Conservation (phyloP, 225 moss, liverwort and hornwort genomes). For the Bryum argenteum region DNA sequence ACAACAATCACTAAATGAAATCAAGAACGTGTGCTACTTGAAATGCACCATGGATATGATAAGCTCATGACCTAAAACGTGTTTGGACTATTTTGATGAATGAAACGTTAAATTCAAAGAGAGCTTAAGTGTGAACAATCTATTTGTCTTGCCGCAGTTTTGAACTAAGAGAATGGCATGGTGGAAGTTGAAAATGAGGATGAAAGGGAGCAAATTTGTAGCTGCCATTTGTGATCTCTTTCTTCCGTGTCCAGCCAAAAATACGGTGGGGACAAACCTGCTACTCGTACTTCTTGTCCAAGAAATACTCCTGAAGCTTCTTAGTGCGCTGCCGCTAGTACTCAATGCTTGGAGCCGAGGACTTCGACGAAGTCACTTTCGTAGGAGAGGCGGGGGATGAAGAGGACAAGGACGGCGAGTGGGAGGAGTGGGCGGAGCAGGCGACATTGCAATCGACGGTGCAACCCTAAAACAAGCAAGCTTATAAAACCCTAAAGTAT, state of each 20-base stretch:
- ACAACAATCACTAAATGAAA: background rate
- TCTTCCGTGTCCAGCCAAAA: slow-evolving; percentile 96
- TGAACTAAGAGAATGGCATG: too few relatives aligned
- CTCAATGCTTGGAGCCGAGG: slow-evolving; percentile 73
- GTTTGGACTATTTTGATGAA: too few relatives aligned
- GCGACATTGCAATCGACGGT: slow-evolving; percentile 69
- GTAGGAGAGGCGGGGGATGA: slow-evolving; percentile 27
- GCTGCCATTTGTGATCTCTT: slow-evolving; percentile 71
- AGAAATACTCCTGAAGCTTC: slow-evolving; percentile 95
- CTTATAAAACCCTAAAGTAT: too few relatives aligned
- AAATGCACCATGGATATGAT: background rate
- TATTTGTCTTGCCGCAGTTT: background rate
- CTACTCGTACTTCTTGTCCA: slow-evolving; percentile 92
- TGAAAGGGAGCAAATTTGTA: slow-evolving; percentile 9
- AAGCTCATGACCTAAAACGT: background rate
- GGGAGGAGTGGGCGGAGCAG: slow-evolving; percentile 55
- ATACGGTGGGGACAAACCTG: slow-evolving; percentile 67
- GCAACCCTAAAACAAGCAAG: too few relatives aligned
- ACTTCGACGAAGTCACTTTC: slow-evolving; percentile 45
- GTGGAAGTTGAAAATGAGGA: too few relatives aligned
- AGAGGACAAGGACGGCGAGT: slow-evolving; percentile 40
- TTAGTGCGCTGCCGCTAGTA: slow-evolving; percentile 96
- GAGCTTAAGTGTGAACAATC: too few relatives aligned
- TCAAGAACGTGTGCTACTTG: background rate
- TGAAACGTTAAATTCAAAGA: too few relatives aligned